Evolutionary conservation across 1,284 basidiomycete species (phyloP).

Genomic region (Fomitopsis schrenkii): DNA sequence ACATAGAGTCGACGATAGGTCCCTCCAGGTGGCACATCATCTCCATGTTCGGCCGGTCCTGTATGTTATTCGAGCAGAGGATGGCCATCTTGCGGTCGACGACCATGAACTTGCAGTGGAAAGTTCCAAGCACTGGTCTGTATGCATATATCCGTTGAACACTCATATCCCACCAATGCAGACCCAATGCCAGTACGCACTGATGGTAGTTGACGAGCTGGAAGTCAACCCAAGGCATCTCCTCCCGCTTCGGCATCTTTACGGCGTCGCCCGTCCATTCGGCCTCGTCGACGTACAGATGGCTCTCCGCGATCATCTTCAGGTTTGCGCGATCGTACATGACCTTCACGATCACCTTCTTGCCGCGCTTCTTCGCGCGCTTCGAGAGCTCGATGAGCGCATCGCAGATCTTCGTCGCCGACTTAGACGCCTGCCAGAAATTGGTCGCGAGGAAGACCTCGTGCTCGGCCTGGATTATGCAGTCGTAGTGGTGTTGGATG

Average conservation of each 20-base stretch:
- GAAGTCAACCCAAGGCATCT: conserved; percentile 59
- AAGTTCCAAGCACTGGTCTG: conserved; percentile 63
- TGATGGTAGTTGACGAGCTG: conserved; percentile 54
- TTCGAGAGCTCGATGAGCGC: conserved; percentile 54
- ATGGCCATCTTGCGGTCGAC: conserved; percentile 72
- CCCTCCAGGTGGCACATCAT: conserved; percentile 41
- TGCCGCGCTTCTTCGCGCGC: conserved; percentile 39
- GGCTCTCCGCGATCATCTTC: conserved; percentile 54
- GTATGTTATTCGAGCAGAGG: conserved; percentile 76
- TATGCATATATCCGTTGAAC: background rate
- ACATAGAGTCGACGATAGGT: conserved; percentile 44
- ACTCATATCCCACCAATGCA: background rate
- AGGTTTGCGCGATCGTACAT: conserved; percentile 68
- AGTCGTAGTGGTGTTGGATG: conserved; percentile 49
- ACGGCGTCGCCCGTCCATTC: conserved; percentile 44
- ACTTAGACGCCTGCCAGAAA: conserved; percentile 47
- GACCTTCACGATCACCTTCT: conserved; percentile 54
- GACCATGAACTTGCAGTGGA: conserved; percentile 76
- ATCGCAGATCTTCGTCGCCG: conserved; percentile 46
- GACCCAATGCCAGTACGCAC: conserved; percentile 12
- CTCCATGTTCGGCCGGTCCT: conserved; percentile 65
- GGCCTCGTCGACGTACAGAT: conserved; percentile 45
- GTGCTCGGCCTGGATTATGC: conserved; percentile 48
- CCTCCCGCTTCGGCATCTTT: conserved; percentile 50
- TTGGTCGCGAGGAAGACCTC: conserved; percentile 60